phyloP scores from a whole-genome alignment of 2,329 filamentous ascomycete genomes.

The Ophiostoma perfectum region DNA sequence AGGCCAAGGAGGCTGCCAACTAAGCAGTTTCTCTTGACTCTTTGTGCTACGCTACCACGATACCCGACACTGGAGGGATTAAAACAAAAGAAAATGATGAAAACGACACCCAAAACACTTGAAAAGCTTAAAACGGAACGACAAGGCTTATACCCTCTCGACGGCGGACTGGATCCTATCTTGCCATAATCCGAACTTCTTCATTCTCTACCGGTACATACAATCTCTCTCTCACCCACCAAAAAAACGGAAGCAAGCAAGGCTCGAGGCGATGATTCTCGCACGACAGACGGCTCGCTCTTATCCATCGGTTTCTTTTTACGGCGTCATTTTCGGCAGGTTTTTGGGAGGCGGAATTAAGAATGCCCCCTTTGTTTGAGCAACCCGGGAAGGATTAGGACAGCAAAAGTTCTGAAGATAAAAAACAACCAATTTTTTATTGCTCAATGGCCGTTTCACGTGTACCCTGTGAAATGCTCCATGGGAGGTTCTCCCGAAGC shows the following conservation, averaged over 20 bases:
- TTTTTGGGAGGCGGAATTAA: constrained; percentile 21
- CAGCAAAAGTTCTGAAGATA: constrained; percentile 34
- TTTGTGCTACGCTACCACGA: background rate
- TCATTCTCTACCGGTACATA: constrained; percentile 20
- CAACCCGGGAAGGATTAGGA: constrained; percentile 20
- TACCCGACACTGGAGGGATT: constrained; percentile 12
- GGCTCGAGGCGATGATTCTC: constrained; percentile 8
- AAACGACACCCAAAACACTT: constrained; percentile 18
- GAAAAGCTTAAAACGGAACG: constrained; percentile 16
- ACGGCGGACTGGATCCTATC: background rate
- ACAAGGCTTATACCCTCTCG: background rate
- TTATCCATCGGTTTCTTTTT: constrained; percentile 20
- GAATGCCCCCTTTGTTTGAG: constrained; percentile 21
- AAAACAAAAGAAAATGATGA: constrained; percentile 8
- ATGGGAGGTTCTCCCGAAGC: constrained; percentile 73
- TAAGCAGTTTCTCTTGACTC: constrained; percentile 33
- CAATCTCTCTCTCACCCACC: constrained; percentile 6
- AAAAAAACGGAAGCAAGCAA: constrained; percentile 14
- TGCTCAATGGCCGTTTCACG: constrained; percentile 68
- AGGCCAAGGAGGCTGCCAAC: constrained; percentile 59
- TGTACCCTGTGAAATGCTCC: constrained; percentile 58
- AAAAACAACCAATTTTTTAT: constrained; percentile 26
- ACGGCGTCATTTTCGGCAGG: constrained; percentile 25
- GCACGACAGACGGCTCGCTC: constrained; percentile 9
- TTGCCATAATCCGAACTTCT: constrained; percentile 3